Conservation (phyloP, 2,329 filamentous ascomycete genomes). For the Colletotrichum sp. region DNA sequence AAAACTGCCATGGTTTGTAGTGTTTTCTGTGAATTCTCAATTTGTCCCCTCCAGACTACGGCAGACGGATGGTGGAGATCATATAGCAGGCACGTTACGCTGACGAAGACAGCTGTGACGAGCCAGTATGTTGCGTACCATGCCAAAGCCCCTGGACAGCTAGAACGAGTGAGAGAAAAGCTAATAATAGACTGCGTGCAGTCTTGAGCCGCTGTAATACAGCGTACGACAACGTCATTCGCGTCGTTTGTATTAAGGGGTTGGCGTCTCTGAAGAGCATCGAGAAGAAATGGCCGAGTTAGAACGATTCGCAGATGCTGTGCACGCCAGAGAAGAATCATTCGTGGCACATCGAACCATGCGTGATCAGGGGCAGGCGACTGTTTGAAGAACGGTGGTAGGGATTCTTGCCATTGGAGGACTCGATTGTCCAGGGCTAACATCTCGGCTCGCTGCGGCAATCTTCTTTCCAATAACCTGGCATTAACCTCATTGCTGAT, state of each 20-base stretch:
- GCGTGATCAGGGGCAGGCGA: not conserved
- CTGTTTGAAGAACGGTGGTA: not conserved
- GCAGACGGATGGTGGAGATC: not conserved
- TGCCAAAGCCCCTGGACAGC: not conserved
- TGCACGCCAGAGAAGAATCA: not conserved
- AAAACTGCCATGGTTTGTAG: not conserved
- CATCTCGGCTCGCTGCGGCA: not conserved
- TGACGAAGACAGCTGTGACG: not conserved
- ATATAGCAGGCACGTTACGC: not conserved
- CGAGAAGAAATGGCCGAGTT: not conserved
- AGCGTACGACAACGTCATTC: not conserved
- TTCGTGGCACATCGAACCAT: not conserved
- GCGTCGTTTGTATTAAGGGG: not conserved
- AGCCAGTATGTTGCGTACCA: not conserved
- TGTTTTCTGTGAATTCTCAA: not conserved
- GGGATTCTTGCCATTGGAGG: not conserved
- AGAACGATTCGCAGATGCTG: not conserved
- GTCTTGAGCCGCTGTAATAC: not conserved
- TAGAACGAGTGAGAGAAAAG: not conserved
- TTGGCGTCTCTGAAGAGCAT: not conserved
- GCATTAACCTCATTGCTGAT: not conserved
- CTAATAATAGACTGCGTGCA: not conserved
- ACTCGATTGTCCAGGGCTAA: not conserved
- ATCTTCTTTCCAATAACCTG: not conserved
- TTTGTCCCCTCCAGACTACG: not conserved